Conservation (phyloP, 768 basidiomycete species). For the Phallus indusiatus region DNA sequence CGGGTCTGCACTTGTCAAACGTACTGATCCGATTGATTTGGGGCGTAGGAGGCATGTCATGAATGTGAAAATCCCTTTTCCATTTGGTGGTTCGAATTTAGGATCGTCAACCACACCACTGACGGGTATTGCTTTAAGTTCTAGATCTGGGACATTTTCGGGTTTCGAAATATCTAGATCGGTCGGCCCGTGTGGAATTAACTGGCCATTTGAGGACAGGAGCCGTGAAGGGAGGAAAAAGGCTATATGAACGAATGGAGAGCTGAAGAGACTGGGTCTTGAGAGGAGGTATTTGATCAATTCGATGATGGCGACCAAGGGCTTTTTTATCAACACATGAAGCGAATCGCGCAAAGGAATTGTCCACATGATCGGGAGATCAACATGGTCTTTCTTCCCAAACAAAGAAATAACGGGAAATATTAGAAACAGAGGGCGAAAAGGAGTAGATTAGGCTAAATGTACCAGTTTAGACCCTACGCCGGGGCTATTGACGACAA, state of each 20-base stretch:
- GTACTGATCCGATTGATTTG: constrained; percentile 17
- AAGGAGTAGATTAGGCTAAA: neutral
- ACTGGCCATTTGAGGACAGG: no score
- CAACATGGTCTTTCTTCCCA: constrained; percentile 30
- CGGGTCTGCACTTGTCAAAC: constrained; percentile 22
- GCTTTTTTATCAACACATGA: constrained; percentile 17
- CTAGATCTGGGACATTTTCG: constrained; percentile 30
- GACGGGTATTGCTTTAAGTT: constrained; percentile 23
- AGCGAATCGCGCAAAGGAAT: constrained; percentile 26
- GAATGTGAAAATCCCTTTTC: neutral
- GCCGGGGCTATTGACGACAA: constrained; percentile 26
- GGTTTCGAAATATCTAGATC: neutral
- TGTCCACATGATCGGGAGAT: constrained; percentile 25
- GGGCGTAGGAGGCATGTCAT: constrained; percentile 19
- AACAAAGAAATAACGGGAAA: neutral
- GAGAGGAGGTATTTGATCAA: constrained; percentile 24
- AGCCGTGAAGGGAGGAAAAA: constrained; percentile 18
- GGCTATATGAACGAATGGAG: constrained; percentile 22
- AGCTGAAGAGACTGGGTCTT: constrained; percentile 25
- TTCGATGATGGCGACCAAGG: constrained; percentile 21
- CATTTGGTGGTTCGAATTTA: neutral
- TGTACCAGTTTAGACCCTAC: constrained; percentile 31
- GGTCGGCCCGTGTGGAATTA: no score
- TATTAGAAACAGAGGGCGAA: neutral
- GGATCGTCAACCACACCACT: neutral